These are phyloP conservation scores for Ogataea hybrid DNA, from an alignment of 1,139 yeast species.

Conservation along the genomic window DNA sequence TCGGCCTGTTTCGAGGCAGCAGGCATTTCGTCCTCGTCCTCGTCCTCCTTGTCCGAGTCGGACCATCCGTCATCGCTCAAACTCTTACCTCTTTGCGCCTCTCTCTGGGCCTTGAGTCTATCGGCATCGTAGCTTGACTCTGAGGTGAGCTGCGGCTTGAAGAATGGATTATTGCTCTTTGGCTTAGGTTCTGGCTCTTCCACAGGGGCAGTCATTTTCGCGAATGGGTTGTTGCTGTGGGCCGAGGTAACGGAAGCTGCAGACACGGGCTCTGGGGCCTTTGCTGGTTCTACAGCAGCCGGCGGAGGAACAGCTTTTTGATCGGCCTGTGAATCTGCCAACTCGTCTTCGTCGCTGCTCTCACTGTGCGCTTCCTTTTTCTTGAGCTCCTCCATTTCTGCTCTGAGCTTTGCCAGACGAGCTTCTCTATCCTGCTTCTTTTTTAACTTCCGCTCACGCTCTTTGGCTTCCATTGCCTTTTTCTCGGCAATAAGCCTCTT, in stretches of 20 bases:
- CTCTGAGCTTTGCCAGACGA: constrained; percentile 55
- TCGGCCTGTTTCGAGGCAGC: constrained; percentile 55
- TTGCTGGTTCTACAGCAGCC: constrained; percentile 4
- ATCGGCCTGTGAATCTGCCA: constrained; percentile 2
- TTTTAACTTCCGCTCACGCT: constrained; percentile 45
- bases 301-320: background rate
- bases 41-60: constrained; percentile 34
- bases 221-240: constrained; percentile 31
- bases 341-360: constrained; percentile 13
- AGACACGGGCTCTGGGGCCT: too few species aligned
- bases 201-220: constrained; percentile 24
- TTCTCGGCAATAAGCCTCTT: constrained; percentile 34
- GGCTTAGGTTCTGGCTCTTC: constrained; percentile 10
- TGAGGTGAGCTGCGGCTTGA: constrained; percentile 44
- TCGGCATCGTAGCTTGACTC: constrained; percentile 44
- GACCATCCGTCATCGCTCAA: constrained; percentile 40
- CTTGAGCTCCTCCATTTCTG: constrained; percentile 62
- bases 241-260: constrained; percentile 1
- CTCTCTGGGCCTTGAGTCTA: constrained; percentile 63
- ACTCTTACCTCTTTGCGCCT: constrained; percentile 57
- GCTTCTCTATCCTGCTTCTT: constrained; percentile 56
- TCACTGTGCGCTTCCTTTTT: constrained; percentile 33
- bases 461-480: constrained; percentile 44
- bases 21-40: constrained; percentile 41
- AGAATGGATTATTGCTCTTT: constrained; percentile 37